These are phyloP conservation scores for Debaryomyces fabryi DNA, from an alignment of 1,139 yeast species.

Conservation along the genomic window DNA sequence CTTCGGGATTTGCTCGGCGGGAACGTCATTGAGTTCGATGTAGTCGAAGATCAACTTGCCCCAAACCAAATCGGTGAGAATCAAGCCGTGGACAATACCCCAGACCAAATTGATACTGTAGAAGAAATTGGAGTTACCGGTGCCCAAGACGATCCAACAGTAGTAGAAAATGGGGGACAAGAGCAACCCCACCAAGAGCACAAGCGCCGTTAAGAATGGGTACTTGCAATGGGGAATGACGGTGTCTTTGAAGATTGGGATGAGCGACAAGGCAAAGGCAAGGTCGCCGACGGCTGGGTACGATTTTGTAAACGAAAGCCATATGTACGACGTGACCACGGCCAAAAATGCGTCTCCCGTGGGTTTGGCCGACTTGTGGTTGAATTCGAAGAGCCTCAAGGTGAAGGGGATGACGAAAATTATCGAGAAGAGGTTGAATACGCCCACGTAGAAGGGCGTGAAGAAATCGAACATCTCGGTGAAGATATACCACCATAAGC, in stretches of 20 bases:
- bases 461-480: constrained; percentile 93
- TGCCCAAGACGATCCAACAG: constrained; percentile 92
- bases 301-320: constrained; percentile 75
- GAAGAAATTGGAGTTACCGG: constrained; percentile 94
- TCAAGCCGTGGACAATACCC: constrained; percentile 68
- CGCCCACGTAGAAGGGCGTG: constrained; percentile 77
- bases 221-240: constrained; percentile 38
- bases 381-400: constrained; percentile 54
- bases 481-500: constrained; percentile 98
- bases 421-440: constrained; percentile 77
- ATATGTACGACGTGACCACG: constrained; percentile 59
- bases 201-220: constrained; percentile 37
- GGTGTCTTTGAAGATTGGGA: constrained; percentile 57
- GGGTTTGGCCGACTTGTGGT: constrained; percentile 8
- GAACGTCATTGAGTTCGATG: constrained; percentile 45
- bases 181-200: constrained; percentile 40
- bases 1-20: constrained; percentile 16
- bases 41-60: constrained; percentile 74
- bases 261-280: constrained; percentile 64
- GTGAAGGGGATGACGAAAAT: constrained; percentile 76
- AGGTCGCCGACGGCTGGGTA: constrained; percentile 90
- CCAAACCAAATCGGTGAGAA: constrained; percentile 82
- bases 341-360: constrained; percentile 66
- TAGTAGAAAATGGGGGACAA: constrained; percentile 90
- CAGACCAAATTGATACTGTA: constrained; percentile 89